Percentiles rank a stretch among this genome's conserved stretches.
Conservation (phyloP, 805 yeast species). For the Kluyveromyces aestuarii region DNA sequence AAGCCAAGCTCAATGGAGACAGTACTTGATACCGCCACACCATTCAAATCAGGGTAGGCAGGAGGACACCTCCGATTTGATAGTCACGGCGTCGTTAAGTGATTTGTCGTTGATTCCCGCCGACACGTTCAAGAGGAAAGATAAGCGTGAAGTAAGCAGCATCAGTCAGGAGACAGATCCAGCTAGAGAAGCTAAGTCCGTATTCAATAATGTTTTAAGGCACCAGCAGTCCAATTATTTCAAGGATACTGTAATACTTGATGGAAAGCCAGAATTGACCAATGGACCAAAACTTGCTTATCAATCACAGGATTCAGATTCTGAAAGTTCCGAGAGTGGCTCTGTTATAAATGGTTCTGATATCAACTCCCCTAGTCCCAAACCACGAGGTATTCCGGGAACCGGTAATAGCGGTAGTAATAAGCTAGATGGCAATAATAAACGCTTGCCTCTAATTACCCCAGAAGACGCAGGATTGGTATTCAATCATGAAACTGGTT, state of each 20-base stretch:
- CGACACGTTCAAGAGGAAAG: constrained; percentile 18
- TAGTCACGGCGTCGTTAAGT: constrained; percentile 20
- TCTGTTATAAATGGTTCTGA: background rate
- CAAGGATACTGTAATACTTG: constrained; percentile 1
- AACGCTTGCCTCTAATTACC: constrained; percentile 10
- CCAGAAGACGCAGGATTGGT: constrained; percentile 22
- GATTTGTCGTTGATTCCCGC: constrained; percentile 22
- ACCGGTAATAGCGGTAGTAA: background rate
- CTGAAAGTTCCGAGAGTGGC: background rate
- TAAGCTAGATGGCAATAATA: background rate
- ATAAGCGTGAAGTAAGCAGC: constrained; percentile 1
- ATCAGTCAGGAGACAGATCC: constrained; percentile 21
- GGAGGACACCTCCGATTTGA: constrained; percentile 10
- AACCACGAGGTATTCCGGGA: background rate
- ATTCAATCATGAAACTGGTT: constrained; percentile 17
- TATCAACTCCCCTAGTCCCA: constrained; percentile 1
- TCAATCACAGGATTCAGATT: background rate
- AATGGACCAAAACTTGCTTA: background rate
- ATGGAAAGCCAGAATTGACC: background rate
- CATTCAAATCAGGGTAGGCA: background rate
- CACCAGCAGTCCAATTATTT: constrained; percentile 16
- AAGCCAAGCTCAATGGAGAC: constrained; percentile 19
- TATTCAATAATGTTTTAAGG: constrained; percentile 19
- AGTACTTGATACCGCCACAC: constrained; percentile 10
- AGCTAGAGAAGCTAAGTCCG: constrained; percentile 21